Evolutionary conservation across 2,329 filamentous ascomycete species (phyloP).

Genomic region (Rhexocercosporidium sp.): DNA sequence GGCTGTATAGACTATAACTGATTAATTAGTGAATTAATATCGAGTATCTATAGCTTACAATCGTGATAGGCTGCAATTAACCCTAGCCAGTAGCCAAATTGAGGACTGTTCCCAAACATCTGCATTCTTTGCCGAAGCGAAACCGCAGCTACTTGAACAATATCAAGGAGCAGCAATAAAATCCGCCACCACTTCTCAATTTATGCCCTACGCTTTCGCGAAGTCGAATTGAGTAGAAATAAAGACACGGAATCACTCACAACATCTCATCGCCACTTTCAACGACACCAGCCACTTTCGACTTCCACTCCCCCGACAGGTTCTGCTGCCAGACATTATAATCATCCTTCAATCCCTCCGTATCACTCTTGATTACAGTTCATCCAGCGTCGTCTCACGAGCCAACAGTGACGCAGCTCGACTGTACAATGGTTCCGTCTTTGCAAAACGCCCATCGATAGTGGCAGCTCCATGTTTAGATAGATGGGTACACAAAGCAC

Average conservation of each 20-base stretch:
- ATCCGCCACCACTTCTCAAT: neutral
- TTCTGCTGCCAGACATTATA: conserved; percentile 1
- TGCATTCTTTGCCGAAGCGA: neutral
- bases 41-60: neutral
- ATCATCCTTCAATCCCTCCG: neutral
- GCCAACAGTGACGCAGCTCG: neutral
- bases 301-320: conserved; percentile 1
- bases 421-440: neutral
- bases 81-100: conserved; percentile 7
- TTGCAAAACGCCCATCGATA: conserved; percentile 3
- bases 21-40: neutral
- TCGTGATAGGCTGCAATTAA: neutral
- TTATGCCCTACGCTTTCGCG: too few relatives aligned
- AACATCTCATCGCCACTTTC: neutral
- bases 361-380: neutral
- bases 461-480: neutral
- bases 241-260: neutral
- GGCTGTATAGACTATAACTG: neutral
- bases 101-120: neutral
- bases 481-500: neutral
- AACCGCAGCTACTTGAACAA: neutral
- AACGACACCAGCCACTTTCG: neutral
- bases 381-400: neutral
- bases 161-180: neutral
- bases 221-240: neutral